These are phyloP conservation scores for Echeveria elegans DNA, from an alignment of 164 flowering plant genomes.

Conservation along the genomic window DNA sequence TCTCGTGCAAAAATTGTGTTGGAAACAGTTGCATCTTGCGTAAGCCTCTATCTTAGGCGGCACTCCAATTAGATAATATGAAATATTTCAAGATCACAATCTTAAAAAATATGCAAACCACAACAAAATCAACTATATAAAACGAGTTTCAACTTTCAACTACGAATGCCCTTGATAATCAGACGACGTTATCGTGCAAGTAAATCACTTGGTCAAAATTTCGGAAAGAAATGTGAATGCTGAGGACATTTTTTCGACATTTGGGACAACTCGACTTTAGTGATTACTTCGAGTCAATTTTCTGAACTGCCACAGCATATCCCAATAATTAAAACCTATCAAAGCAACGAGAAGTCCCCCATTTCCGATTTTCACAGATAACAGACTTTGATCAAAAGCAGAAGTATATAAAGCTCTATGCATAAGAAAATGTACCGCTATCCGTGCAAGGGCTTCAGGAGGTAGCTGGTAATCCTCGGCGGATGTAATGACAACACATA, in stretches of 20 bases:
- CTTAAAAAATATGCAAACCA: neutral
- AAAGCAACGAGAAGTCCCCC: neutral
- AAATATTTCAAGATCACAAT: neutral
- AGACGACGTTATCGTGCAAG: neutral
- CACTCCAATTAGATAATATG: neutral
- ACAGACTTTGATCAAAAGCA: neutral
- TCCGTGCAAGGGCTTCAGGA: conserved; percentile 31
- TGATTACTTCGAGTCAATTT: neutral
- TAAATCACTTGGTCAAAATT: neutral
- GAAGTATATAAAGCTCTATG: neutral
- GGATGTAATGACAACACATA: conserved; percentile 39
- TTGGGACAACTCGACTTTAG: neutral
- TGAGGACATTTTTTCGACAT: neutral
- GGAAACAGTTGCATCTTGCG: neutral
- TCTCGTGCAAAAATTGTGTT: neutral
- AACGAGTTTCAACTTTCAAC: neutral
- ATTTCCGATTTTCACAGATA: neutral
- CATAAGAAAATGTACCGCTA: conserved; percentile 22
- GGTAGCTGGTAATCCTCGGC: conserved; percentile 60
- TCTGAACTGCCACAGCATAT: neutral
- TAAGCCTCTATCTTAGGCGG: neutral
- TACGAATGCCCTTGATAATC: neutral
- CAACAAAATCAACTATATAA: neutral
- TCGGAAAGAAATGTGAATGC: neutral
- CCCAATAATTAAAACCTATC: too few species aligned